Percentiles rank a stretch among this genome's conserved stretches.
phyloP scores from a whole-genome alignment of 2,329 filamentous ascomycete species.

The Colletotrichum tropicicola region DNA sequence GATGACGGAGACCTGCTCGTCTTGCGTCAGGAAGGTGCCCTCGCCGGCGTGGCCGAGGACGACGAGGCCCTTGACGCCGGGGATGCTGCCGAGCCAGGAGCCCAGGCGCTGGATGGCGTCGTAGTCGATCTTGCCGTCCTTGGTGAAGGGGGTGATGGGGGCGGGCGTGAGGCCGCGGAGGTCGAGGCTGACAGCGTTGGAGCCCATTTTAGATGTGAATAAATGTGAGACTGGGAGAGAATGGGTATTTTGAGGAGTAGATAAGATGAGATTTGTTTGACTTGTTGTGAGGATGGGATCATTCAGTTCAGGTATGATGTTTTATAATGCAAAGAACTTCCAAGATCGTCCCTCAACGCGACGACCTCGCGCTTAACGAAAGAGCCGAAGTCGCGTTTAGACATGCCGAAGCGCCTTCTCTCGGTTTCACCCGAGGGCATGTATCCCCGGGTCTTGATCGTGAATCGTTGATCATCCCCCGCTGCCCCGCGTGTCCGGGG shows the following conservation, averaged over 20 bases:
- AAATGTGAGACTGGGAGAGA: background rate
- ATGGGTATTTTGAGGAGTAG: background rate
- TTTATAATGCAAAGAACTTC: slow-evolving; percentile 7
- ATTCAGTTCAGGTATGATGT: background rate
- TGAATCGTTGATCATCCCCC: background rate
- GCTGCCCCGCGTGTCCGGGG: background rate
- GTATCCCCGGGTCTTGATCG: background rate
- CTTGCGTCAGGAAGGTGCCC: slow-evolving; percentile 60
- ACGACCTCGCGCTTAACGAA: slow-evolving; percentile 1
- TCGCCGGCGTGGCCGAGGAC: slow-evolving; percentile 64
- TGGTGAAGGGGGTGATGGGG: slow-evolving; percentile 60
- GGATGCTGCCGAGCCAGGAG: slow-evolving; percentile 60
- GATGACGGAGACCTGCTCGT: slow-evolving; percentile 59
- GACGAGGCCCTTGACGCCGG: slow-evolving; percentile 60
- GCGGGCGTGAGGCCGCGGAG: slow-evolving; percentile 59
- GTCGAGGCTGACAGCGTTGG: slow-evolving; percentile 44
- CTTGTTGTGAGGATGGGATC: background rate
- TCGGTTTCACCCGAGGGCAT: background rate
- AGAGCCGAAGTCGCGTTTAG: slow-evolving; percentile 13
- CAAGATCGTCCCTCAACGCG: background rate
- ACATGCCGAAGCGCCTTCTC: background rate
- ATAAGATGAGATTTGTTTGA: background rate
- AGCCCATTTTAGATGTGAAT: slow-evolving; percentile 34
- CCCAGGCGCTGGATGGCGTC: slow-evolving; percentile 61
- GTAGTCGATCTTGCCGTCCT: slow-evolving; percentile 57